These are phyloP conservation scores for Geranomyces michiganensis DNA, from an alignment of 192 early-diverging fungal species.

Conservation along the genomic window DNA sequence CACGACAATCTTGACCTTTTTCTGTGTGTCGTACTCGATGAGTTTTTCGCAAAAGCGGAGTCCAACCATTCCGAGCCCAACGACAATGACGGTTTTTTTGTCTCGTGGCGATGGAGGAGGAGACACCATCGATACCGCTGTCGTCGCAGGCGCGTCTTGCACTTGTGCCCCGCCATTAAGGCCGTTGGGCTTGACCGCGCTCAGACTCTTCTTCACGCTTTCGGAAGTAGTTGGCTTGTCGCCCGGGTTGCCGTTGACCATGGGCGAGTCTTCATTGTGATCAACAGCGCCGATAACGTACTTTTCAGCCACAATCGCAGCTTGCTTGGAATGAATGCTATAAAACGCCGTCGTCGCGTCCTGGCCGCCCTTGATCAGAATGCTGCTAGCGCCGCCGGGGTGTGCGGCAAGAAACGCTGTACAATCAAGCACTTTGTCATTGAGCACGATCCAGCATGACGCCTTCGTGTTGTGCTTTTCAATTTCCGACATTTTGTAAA, in stretches of 20 bases:
- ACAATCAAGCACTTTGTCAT: conserved; percentile 44
- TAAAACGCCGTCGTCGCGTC: conserved; percentile 51
- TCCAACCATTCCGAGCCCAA: conserved; percentile 75
- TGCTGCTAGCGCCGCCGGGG: conserved; percentile 44
- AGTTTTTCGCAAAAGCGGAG: conserved; percentile 68
- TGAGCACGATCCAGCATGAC: conserved; percentile 52
- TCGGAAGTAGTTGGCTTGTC: not conserved
- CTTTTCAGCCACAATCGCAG: conserved; percentile 38
- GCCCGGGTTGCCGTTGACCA: not conserved
- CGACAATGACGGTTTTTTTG: conserved; percentile 45
- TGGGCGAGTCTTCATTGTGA: not conserved
- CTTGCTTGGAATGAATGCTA: conserved; percentile 41
- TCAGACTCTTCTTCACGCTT: not conserved
- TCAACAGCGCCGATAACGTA: conserved; percentile 36
- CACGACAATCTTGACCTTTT: conserved; percentile 48
- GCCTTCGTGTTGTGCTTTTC: conserved; percentile 44
- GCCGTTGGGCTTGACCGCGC: not conserved
- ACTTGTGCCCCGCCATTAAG: too few relatives aligned
- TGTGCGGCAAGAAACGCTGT: conserved; percentile 44
- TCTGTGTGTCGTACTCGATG: conserved; percentile 53
- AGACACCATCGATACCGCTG: too few relatives aligned
- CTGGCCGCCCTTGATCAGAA: conserved; percentile 43
- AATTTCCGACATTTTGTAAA: conserved; percentile 35
- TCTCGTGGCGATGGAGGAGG: not conserved
- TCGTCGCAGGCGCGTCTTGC: too few relatives aligned